phyloP scores from a whole-genome alignment of 208 protist species.

The Crithidia brevicula region DNA sequence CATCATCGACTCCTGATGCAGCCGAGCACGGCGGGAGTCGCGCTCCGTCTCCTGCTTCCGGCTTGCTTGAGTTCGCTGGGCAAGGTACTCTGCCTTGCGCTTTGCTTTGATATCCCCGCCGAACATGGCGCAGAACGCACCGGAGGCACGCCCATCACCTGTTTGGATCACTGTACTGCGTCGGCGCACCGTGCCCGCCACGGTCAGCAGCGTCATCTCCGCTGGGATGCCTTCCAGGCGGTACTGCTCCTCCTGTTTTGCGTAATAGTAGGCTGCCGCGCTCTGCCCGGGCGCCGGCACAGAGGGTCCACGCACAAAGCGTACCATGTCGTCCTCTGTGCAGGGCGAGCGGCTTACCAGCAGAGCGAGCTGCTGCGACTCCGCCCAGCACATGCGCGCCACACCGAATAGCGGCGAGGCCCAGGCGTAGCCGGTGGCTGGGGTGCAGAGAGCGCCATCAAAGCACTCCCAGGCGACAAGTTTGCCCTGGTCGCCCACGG shows the following conservation, averaged over 20 bases:
- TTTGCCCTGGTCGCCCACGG: constrained; percentile 30
- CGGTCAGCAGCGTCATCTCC: constrained; percentile 52
- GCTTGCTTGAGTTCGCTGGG: constrained; percentile 14
- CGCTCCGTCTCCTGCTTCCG: constrained; percentile 27
- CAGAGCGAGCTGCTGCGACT: constrained; percentile 57
- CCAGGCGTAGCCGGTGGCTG: constrained; percentile 40
- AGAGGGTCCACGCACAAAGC: constrained; percentile 16
- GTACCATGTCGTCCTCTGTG: constrained; percentile 25
- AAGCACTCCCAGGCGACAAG: constrained; percentile 69
- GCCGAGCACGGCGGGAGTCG: constrained; percentile 22
- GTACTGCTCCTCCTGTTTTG: constrained; percentile 25
- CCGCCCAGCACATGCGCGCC: constrained; percentile 56
- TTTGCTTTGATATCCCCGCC: constrained; percentile 51
- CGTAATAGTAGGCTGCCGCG: constrained; percentile 8
- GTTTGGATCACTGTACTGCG: constrained; percentile 39
- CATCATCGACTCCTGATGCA: constrained; percentile 25
- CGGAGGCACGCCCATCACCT: constrained; percentile 33
- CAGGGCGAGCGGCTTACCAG: constrained; percentile 50
- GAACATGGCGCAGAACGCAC: constrained; percentile 54
- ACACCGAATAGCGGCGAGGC: constrained; percentile 45
- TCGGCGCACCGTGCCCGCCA: constrained; percentile 48
- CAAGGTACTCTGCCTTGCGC: constrained; percentile 24
- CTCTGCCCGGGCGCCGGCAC: constrained; percentile 14
- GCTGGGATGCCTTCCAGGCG: constrained; percentile 26
- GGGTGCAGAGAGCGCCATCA: constrained; percentile 63